Evolutionary conservation across 2,329 filamentous ascomycete species (phyloP).

Genomic region (Talaromyces sp.): DNA sequence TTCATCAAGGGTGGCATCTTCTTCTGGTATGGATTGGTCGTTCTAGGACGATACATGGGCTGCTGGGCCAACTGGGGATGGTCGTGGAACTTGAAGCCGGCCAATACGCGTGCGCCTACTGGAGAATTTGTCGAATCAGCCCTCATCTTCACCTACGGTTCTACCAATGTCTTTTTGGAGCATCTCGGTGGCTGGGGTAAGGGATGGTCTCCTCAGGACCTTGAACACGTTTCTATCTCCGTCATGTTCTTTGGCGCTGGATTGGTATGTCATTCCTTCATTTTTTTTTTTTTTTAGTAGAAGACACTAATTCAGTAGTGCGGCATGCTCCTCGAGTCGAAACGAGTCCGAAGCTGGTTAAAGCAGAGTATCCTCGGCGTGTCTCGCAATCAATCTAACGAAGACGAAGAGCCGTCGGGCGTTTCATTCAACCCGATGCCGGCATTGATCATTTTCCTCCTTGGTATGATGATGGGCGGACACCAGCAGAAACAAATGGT

Average conservation of each 20-base stretch:
- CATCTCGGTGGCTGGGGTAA: constrained; percentile 73
- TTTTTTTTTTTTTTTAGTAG: background rate
- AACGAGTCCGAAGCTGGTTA: constrained; percentile 58
- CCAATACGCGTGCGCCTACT: constrained; percentile 63
- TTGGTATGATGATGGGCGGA: constrained; percentile 93
- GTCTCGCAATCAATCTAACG: constrained; percentile 30
- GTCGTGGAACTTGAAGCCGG: constrained; percentile 90
- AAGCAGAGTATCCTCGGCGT: constrained; percentile 51
- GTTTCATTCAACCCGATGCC: constrained; percentile 87
- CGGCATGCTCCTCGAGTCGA: constrained; percentile 83
- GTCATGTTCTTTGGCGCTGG: constrained; percentile 93
- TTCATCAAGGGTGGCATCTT: constrained; percentile 95
- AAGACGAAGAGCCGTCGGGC: constrained; percentile 42
- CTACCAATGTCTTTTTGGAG: constrained; percentile 88
- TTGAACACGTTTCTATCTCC: constrained; percentile 91
- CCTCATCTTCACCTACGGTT: constrained; percentile 85
- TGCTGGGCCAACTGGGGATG: constrained; percentile 88
- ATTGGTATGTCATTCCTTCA: constrained; percentile 53
- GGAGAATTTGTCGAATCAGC: constrained; percentile 88
- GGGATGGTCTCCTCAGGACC: constrained; percentile 72
- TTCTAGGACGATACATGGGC: constrained; percentile 84
- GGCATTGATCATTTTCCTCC: constrained; percentile 76
- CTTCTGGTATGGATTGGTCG: constrained; percentile 87
- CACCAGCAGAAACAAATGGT: constrained; percentile 82
- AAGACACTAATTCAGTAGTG: constrained; percentile 47